phyloP scores from a whole-genome alignment of 2,329 filamentous ascomycete genomes.

The Arachnomyces sp. region DNA sequence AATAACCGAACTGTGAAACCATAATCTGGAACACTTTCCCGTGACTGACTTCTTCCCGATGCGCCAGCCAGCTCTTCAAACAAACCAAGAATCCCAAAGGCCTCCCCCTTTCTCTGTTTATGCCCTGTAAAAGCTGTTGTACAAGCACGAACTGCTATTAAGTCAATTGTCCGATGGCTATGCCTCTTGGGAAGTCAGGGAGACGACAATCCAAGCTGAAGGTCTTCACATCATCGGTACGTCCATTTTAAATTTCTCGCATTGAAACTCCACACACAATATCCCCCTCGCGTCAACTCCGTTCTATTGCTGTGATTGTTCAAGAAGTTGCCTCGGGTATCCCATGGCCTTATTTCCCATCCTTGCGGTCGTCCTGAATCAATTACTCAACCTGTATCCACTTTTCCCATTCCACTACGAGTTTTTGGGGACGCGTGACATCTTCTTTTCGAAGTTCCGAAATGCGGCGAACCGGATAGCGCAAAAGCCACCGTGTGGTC shows the following conservation, averaged over 20 bases:
- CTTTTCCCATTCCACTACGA: background rate
- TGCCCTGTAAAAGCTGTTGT: no score
- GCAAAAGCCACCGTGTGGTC: no score
- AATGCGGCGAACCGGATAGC: no score
- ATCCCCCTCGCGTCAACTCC: background rate
- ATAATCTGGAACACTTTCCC: no score
- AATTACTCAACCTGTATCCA: background rate
- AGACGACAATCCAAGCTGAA: slow-evolving; percentile 26
- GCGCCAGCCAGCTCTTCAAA: no score
- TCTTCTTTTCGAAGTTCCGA: background rate
- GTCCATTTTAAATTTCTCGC: slow-evolving; percentile 11
- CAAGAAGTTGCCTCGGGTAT: background rate
- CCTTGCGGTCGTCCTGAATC: slow-evolving; percentile 3
- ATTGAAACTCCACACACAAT: slow-evolving; percentile 1
- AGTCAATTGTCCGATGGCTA: slow-evolving; percentile 12
- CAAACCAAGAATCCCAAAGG: no score
- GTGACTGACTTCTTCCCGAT: no score
- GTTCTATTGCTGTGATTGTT: background rate
- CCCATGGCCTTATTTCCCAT: slow-evolving; percentile 2
- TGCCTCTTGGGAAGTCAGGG: slow-evolving; percentile 22
- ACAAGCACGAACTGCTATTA: background rate
- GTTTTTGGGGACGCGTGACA: no score
- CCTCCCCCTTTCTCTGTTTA: no score
- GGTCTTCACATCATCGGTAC: slow-evolving; percentile 30
- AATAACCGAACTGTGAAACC: no score